phyloP scores from a whole-genome alignment of 306 rosid species.

The Prunus fruticosa region DNA sequence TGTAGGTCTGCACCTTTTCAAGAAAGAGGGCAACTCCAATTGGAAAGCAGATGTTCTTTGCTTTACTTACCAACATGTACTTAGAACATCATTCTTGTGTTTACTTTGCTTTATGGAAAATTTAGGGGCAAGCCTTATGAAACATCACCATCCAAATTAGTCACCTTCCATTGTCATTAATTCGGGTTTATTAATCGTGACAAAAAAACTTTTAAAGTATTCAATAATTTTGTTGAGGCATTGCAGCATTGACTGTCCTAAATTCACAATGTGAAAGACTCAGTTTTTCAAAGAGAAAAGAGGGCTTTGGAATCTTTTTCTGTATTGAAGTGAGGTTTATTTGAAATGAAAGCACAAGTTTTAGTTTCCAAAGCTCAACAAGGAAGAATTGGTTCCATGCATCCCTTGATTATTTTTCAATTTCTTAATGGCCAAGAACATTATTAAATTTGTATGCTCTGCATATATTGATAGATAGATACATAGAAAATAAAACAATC shows the following conservation, averaged over 20 bases:
- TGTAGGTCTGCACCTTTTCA: not conserved
- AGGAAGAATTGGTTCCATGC: slow-evolving; percentile 1
- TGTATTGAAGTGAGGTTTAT: not conserved
- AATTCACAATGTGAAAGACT: not conserved
- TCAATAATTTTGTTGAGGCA: not conserved
- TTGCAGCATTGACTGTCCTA: not conserved
- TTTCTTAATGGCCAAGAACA: not conserved
- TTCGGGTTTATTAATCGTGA: not conserved
- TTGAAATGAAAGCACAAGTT: not conserved
- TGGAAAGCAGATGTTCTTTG: not conserved
- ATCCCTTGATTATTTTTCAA: not conserved
- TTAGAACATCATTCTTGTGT: not conserved
- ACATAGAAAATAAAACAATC: no score
- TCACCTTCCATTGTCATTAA: not conserved
- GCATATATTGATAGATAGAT: no score
- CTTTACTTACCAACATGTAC: not conserved
- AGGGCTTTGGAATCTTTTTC: not conserved
- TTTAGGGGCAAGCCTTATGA: not conserved
- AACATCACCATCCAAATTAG: not conserved
- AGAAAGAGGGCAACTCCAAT: not conserved
- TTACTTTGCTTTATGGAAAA: slow-evolving; percentile 3
- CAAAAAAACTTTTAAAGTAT: not conserved
- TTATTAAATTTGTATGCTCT: no score
- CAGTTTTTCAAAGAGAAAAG: not conserved
- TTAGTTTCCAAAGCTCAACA: not conserved